A percentile compares a stretch with the other conserved stretches of the same genome.
phyloP scores from a whole-genome alignment of 352 stramenopile species.

The Pythium guiyangense region DNA sequence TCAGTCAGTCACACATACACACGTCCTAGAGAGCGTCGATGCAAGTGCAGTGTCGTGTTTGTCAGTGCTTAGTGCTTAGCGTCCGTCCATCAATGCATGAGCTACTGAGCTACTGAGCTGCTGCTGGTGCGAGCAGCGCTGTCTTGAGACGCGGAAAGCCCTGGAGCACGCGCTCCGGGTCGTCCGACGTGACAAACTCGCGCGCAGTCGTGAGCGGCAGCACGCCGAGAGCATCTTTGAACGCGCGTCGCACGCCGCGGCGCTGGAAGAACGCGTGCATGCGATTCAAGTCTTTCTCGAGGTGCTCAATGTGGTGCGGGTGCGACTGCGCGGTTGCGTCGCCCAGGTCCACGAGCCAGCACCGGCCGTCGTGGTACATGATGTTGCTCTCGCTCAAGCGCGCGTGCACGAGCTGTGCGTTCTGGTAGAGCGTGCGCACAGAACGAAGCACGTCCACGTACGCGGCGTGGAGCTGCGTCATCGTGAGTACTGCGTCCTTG shows the following conservation, averaged over 20 bases:
- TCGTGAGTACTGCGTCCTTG: slow-evolving; percentile 39
- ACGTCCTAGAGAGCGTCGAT: no score
- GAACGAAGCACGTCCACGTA: slow-evolving; percentile 40
- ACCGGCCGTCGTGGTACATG: slow-evolving; percentile 48
- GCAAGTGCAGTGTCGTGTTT: no score
- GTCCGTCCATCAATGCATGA: no score
- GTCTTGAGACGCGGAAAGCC: slow-evolving; percentile 24
- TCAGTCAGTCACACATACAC: not conserved
- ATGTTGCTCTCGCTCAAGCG: slow-evolving; percentile 62
- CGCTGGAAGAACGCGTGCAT: slow-evolving; percentile 71
- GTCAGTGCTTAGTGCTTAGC: no score
- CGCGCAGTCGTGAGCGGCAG: slow-evolving; percentile 12
- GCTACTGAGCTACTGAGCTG: not conserved
- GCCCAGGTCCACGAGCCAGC: slow-evolving; percentile 87
- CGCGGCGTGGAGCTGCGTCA: slow-evolving; percentile 27
- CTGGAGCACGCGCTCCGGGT: slow-evolving; percentile 24
- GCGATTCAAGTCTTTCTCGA: slow-evolving; percentile 59
- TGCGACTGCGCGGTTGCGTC: slow-evolving; percentile 68
- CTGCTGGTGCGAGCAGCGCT: slow-evolving; percentile 9
- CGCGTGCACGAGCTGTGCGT: slow-evolving; percentile 52
- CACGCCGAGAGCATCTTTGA: slow-evolving; percentile 24
- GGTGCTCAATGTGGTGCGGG: slow-evolving; percentile 37
- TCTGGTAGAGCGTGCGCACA: slow-evolving; percentile 44
- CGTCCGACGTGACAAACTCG: slow-evolving; percentile 22
- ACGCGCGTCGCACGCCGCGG: slow-evolving; percentile 19